These are phyloP conservation scores for Acacia confusa DNA, from an alignment of 306 rosid genomes.

Conservation along the genomic window DNA sequence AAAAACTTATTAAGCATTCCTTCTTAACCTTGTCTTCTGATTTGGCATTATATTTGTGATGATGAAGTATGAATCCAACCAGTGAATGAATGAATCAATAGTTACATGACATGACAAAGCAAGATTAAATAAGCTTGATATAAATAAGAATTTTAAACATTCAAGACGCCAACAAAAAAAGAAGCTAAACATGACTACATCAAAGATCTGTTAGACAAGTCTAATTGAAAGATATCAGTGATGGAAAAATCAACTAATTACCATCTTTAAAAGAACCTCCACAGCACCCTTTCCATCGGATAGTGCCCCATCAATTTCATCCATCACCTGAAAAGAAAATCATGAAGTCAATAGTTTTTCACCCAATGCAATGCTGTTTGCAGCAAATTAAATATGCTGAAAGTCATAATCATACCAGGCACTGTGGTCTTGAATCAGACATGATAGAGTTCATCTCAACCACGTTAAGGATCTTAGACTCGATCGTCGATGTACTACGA, in stretches of 20 bases:
- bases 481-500: constrained; percentile 80
- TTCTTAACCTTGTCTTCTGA: neutral
- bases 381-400: constrained; percentile 7
- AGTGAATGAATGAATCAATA: neutral
- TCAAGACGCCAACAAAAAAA: neutral
- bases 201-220: constrained; percentile 11
- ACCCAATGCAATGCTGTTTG: neutral
- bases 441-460: constrained; percentile 83
- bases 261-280: constrained; percentile 90
- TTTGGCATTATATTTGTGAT: constrained; percentile 9
- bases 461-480: constrained; percentile 80
- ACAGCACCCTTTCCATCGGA: constrained; percentile 97
- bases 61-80: constrained; percentile 13
- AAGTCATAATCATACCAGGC: constrained; percentile 64
- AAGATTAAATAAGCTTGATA: constrained; percentile 18
- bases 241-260: constrained; percentile 36
- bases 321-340: constrained; percentile 66
- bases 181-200: constrained; percentile 10
- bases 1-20: constrained; percentile 6
- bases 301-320: constrained; percentile 97
- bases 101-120: constrained; percentile 13
- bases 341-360: constrained; percentile 13
- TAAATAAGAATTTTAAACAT: constrained; percentile 15
- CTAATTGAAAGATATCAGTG: constrained; percentile 7
- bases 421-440: constrained; percentile 71